Percentiles rank a stretch among this genome's conserved stretches.
phyloP scores from a whole-genome alignment of 116 monocot genomes.

The Cymodocea nodosa region DNA sequence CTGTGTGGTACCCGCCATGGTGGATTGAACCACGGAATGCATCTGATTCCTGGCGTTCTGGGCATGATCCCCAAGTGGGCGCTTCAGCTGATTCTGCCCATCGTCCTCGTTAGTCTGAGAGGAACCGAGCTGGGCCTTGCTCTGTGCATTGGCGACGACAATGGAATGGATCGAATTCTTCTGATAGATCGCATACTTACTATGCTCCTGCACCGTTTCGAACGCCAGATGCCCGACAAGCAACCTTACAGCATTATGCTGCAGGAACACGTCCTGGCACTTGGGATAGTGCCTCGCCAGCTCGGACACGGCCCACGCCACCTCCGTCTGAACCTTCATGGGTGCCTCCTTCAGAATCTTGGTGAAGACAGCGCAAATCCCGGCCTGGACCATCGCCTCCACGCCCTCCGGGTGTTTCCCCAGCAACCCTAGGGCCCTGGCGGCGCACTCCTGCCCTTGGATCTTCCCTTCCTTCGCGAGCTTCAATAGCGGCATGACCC shows the following conservation, averaged over 20 bases:
- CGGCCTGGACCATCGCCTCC: constrained; percentile 66
- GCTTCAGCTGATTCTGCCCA: constrained; percentile 14
- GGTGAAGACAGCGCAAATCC: constrained; percentile 58
- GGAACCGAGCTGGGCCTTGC: neutral
- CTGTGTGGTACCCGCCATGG: neutral
- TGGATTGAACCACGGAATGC: constrained; percentile 12
- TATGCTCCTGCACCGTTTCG: constrained; percentile 95
- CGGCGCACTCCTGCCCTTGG: constrained; percentile 82
- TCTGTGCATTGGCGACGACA: constrained; percentile 13
- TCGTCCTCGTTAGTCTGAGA: neutral
- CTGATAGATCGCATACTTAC: constrained; percentile 62
- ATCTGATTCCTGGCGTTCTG: constrained; percentile 12
- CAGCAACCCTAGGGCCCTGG: constrained; percentile 57
- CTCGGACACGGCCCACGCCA: constrained; percentile 76
- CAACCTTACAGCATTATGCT: constrained; percentile 69
- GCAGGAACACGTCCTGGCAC: constrained; percentile 77
- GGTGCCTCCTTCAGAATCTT: constrained; percentile 73
- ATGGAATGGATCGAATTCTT: constrained; percentile 58
- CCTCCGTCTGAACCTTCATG: constrained; percentile 79
- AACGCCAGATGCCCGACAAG: constrained; percentile 89
- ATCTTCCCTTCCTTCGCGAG: constrained; percentile 61
- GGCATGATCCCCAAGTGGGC: constrained; percentile 21
- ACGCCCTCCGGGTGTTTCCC: constrained; percentile 65
- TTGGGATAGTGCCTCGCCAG: constrained; percentile 60
- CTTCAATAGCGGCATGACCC: constrained; percentile 26